These are phyloP conservation scores for Cercospora sojina DNA, from an alignment of 2,329 filamentous ascomycete species.

Conservation along the genomic window DNA sequence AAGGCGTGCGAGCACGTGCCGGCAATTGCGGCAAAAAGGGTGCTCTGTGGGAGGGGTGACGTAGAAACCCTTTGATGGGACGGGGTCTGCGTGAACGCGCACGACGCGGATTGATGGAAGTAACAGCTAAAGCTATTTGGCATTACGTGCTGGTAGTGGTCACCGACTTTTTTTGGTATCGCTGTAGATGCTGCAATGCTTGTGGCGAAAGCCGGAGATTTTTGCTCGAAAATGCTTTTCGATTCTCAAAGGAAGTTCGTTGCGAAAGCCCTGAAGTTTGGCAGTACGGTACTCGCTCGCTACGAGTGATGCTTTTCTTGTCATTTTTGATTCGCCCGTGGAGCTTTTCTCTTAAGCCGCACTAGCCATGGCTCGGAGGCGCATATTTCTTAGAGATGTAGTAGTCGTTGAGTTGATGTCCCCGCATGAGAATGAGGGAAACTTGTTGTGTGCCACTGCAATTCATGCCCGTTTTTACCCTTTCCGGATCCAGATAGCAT, in stretches of 20 bases:
- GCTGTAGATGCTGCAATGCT: neutral
- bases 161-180: neutral
- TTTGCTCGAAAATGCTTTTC: neutral
- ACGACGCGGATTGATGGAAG: slow-evolving; percentile 1
- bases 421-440: neutral
- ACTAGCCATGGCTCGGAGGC: neutral
- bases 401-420: neutral
- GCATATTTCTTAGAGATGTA: neutral
- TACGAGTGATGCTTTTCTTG: neutral
- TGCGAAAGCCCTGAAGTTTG: no score
- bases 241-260: neutral
- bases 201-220: neutral
- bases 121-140: neutral
- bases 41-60: neutral
- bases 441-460: neutral
- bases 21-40: neutral
- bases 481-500: neutral
- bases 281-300: no score
- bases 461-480: no score
- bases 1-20: neutral
- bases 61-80: neutral
- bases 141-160: neutral
- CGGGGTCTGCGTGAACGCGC: neutral
- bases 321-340: neutral
- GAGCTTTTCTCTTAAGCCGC: neutral